phyloP scores from a whole-genome alignment of 805 yeast genomes.

The Nakazawaea pomicola region DNA sequence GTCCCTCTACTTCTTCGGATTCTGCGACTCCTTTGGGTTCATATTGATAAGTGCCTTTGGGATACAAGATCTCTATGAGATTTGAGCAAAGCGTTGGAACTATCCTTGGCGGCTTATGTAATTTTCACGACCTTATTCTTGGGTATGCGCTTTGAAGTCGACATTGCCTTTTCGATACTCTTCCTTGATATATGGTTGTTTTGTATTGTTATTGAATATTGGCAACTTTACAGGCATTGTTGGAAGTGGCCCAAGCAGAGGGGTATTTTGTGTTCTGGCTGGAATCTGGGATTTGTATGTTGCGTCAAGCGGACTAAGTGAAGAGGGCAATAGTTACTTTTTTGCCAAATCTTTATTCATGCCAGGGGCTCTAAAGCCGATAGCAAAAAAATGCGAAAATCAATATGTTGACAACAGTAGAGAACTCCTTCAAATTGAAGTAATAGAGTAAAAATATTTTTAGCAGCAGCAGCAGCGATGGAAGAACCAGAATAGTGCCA shows the following conservation, averaged over 20 bases:
- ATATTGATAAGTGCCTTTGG: conserved; percentile 40
- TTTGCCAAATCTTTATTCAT: conserved; percentile 43
- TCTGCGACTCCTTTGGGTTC: conserved; percentile 47
- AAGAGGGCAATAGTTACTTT: conserved; percentile 53
- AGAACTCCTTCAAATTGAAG: too few species aligned
- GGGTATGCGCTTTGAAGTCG: conserved; percentile 43
- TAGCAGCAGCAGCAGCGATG: too few species aligned
- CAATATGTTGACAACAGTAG: not conserved
- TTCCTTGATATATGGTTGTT: conserved; percentile 39
- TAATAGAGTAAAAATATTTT: too few species aligned
- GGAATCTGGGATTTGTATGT: conserved; percentile 41
- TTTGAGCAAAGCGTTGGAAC: conserved; percentile 39
- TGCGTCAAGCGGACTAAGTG: conserved; percentile 42
- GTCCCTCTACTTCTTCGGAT: conserved; percentile 48
- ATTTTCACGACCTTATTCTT: conserved; percentile 41
- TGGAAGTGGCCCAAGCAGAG: conserved; percentile 37
- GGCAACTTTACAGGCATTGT: conserved; percentile 34
- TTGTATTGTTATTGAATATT: conserved; percentile 39
- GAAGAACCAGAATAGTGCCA: too few species aligned
- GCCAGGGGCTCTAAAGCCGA: conserved; percentile 32
- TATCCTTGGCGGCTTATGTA: conserved; percentile 47
- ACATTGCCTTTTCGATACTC: conserved; percentile 35
- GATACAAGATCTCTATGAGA: conserved; percentile 32
- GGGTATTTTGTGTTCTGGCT: conserved; percentile 39
- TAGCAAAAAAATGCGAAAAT: not conserved